Evolutionary conservation across 2,329 filamentous ascomycete species (phyloP), one percentile per base, ranked within the genome.

Genomic region (Boeremia exigua): DNA sequence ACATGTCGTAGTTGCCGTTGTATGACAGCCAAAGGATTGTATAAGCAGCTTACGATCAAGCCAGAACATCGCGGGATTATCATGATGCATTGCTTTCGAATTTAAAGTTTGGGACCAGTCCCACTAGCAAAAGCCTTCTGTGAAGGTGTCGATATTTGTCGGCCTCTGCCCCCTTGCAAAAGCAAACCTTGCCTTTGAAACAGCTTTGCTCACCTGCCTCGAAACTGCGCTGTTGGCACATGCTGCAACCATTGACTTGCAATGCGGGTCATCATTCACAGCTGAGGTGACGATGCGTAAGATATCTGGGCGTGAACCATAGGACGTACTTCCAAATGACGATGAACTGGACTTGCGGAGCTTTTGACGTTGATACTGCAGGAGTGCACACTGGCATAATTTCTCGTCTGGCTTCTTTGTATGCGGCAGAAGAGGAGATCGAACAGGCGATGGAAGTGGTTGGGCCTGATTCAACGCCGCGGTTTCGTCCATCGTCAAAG

Each of bases 181-280:
- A 2, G 67, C 63, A 14, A 66, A 15, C 8, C 67, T 69, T 33
- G 65, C 59, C 28, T 34, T 47, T 7, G 67, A 59, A 2, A 68
- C 66, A 4, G 46, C 42, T 17, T 47, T 56, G 30, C 50, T 58
- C 8, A 58, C 50, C 9, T 61, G 44, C 15, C 37, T 51, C 2
- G 48, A 50, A 1, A 72, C 38, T 0, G 40, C 48, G 2, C 7
- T 15, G 38, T 65, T 70, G 3, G 63, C 57, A 36, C 68, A 72
- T 1, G 67, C 58, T 1, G 60, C 68, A 0, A 71, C 58, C 61
- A 71, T 70, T 0, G 61, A 55, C 9, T 33, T 62, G n/a, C 28
- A 48, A n/a, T 45, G 12, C 3, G 37, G 53, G 17, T 42, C 28
- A 5, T 32, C 32, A 14, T 48, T 34, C 9, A 59, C 25, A 7